Conservation (phyloP, 2,329 filamentous ascomycete species). For the Rutstroemia sp. region DNA sequence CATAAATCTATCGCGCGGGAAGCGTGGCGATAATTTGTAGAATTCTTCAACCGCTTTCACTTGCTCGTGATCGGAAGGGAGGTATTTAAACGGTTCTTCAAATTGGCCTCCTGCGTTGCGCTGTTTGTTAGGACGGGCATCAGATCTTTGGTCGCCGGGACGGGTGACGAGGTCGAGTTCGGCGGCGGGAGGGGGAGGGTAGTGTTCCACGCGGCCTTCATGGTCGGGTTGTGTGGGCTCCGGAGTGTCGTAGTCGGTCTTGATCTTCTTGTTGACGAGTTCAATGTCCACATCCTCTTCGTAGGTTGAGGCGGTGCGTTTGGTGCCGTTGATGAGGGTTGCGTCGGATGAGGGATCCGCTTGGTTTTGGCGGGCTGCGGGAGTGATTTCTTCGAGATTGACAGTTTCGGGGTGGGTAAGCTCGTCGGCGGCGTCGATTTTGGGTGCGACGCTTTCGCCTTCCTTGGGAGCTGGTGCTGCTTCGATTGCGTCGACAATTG, state of each 20-base stretch:
- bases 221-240: not conserved
- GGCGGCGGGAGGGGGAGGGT: conserved; percentile 28
- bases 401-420: conserved; percentile 15
- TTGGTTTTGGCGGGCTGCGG: conserved; percentile 29
- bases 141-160: conserved; percentile 19
- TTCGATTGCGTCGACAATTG: conserved; percentile 36
- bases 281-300: conserved; percentile 11
- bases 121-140: conserved; percentile 10
- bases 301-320: conserved; percentile 32
- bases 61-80: conserved; percentile 65
- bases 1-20: conserved; percentile 89
- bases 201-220: conserved; percentile 29
- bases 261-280: conserved; percentile 38
- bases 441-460: conserved; percentile 24
- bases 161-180: conserved; percentile 24
- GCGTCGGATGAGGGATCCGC: conserved; percentile 19
- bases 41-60: conserved; percentile 73
- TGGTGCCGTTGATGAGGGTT: conserved; percentile 24
- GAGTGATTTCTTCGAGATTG: conserved; percentile 24
- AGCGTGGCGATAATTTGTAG: conserved; percentile 75
- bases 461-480: conserved; percentile 27
- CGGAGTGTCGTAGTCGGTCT: conserved; percentile 28
- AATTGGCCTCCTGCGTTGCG: conserved; percentile 41
- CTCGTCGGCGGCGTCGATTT: conserved; percentile 27
- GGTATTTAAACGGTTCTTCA: conserved; percentile 94